Evolutionary conservation across 805 yeast species (phyloP).

Genomic region (Lachancea nothofagi): DNA sequence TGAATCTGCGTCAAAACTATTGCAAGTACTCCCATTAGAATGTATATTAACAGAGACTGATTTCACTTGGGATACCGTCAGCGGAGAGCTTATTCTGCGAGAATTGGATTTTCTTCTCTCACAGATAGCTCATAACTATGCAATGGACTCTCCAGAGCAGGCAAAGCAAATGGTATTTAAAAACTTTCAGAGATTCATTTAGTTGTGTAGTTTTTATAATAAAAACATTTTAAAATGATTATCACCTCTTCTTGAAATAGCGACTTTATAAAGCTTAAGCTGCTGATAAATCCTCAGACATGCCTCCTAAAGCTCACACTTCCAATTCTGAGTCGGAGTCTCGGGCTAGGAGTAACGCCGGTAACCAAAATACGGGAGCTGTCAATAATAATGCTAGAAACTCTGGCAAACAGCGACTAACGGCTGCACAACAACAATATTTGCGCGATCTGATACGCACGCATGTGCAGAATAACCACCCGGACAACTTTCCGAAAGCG

Average conservation of each 20-base stretch:
- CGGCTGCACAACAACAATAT: conserved; percentile 62
- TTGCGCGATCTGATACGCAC: conserved; percentile 55
- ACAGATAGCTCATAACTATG: conserved; percentile 10
- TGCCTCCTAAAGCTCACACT: conserved; percentile 13
- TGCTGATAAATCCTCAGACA: neutral
- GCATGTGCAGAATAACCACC: conserved; percentile 71
- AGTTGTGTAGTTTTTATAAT: neutral
- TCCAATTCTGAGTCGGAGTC: conserved; percentile 31
- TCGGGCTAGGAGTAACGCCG: conserved; percentile 15
- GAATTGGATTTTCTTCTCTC: conserved; percentile 15
- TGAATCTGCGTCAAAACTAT: conserved; percentile 28
- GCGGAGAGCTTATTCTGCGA: conserved; percentile 7
- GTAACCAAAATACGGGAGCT: conserved; percentile 11
- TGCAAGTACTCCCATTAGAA: conserved; percentile 33
- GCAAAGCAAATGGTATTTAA: conserved; percentile 12
- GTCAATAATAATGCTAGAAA: conserved; percentile 51
- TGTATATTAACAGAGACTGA: conserved; percentile 52
- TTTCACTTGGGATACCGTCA: conserved; percentile 24
- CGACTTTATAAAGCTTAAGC: too few species aligned
- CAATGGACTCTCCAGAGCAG: conserved; percentile 6
- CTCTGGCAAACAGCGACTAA: conserved; percentile 38
- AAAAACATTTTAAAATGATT: neutral
- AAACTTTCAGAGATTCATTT: conserved; percentile 17
- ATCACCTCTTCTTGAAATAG: neutral
- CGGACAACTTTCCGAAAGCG: conserved; percentile 44